These are phyloP conservation scores for Hypoxylon fuscum DNA, from an alignment of 495 filamentous ascomycete genomes.

Conservation along the genomic window DNA sequence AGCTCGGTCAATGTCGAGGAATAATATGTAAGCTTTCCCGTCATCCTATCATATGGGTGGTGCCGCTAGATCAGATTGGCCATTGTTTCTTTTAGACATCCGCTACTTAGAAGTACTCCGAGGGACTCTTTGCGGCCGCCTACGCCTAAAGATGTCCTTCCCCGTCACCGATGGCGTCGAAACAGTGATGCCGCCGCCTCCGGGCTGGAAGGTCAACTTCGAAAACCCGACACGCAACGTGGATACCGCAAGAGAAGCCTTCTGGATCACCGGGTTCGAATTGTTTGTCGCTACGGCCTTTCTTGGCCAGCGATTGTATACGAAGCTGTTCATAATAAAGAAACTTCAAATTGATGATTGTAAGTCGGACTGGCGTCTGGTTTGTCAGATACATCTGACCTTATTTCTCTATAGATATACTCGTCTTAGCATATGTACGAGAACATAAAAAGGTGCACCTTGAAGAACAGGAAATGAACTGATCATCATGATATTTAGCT, in stretches of 20 bases:
- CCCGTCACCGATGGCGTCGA: constrained; percentile 24
- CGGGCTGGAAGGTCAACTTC: constrained; percentile 26
- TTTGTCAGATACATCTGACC: not conserved
- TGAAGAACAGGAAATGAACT: not conserved
- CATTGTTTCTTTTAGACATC: not conserved
- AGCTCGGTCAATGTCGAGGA: not conserved
- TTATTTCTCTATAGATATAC: not conserved
- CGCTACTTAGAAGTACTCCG: not conserved
- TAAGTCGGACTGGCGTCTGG: not conserved
- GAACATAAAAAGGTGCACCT: not conserved
- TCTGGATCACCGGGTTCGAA: constrained; percentile 24
- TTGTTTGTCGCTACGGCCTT: constrained; percentile 9
- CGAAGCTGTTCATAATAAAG: constrained; percentile 7
- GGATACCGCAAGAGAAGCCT: constrained; percentile 11
- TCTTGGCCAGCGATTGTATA: constrained; percentile 21
- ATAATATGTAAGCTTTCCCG: not conserved
- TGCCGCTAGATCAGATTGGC: too few species aligned
- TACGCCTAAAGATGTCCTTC: constrained; percentile 6
- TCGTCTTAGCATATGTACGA: constrained; percentile 3
- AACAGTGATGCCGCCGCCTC: constrained; percentile 16
- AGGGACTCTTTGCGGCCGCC: not conserved
- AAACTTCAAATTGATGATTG: constrained; percentile 21
- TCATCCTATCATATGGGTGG: not conserved
- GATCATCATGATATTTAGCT: not conserved
- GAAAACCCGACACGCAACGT: constrained; percentile 10